These are phyloP conservation scores for Colletotrichum endophyticum DNA, from an alignment of 2,329 filamentous ascomycete genomes.

Conservation along the genomic window DNA sequence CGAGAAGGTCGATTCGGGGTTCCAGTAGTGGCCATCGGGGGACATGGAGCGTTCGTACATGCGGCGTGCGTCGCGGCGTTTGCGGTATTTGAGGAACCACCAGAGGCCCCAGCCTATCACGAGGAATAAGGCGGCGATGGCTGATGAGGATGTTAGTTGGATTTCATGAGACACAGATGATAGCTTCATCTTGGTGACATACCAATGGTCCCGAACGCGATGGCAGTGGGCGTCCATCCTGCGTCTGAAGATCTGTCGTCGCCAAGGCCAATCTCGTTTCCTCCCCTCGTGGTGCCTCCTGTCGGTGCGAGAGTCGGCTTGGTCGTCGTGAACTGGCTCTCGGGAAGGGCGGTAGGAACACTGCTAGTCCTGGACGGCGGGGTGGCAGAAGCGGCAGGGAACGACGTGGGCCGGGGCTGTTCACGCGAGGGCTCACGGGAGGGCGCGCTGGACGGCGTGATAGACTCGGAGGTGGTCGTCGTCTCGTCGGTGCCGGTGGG, in stretches of 20 bases:
- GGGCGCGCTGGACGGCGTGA: neutral
- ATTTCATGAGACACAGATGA: accelerated
- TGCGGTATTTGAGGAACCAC: slow-evolving; percentile 15
- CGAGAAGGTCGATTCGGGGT: slow-evolving; percentile 1
- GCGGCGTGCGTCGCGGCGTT: neutral
- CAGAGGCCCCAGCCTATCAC: slow-evolving; percentile 11
- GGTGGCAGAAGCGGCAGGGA: neutral
- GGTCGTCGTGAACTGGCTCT: neutral
- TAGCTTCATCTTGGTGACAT: neutral
- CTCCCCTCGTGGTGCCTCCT: neutral
- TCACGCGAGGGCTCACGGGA: neutral
- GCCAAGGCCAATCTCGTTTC: neutral
- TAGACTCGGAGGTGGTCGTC: neutral
- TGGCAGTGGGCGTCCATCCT: slow-evolving; percentile 16
- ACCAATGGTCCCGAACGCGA: slow-evolving; percentile 20
- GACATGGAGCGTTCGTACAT: neutral
- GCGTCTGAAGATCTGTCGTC: neutral
- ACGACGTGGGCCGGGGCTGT: neutral
- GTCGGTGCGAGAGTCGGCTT: neutral
- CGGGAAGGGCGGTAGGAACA: neutral
- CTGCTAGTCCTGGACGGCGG: neutral
- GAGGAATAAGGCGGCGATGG: slow-evolving; percentile 10
- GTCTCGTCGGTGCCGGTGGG: neutral
- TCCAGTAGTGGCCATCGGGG: neutral
- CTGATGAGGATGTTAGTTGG: neutral